These are phyloP conservation scores for Colletotrichum australisinense DNA, from an alignment of 2,329 filamentous ascomycete species.

Conservation along the genomic window DNA sequence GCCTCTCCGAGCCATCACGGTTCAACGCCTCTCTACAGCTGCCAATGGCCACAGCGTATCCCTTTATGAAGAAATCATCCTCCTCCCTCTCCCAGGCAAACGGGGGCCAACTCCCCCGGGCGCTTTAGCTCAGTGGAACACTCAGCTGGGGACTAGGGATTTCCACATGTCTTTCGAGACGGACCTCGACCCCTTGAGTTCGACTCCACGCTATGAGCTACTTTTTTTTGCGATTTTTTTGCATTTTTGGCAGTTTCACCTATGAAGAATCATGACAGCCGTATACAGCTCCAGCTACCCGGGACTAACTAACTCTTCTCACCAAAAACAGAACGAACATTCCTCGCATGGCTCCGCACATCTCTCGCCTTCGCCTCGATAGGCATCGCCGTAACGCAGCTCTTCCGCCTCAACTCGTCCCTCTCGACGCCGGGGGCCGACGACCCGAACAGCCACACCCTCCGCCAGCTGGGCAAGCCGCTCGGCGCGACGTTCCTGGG, in stretches of 20 bases:
- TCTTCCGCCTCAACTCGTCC: slow-evolving; percentile 84
- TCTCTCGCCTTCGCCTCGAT: slow-evolving; percentile 85
- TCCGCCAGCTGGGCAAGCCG: slow-evolving; percentile 77
- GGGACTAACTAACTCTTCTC: too few species aligned
- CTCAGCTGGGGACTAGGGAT: neutral
- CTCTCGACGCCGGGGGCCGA: slow-evolving; percentile 49
- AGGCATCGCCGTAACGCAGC: slow-evolving; percentile 84
- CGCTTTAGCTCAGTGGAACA: neutral
- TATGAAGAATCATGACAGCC: neutral
- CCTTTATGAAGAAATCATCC: neutral
- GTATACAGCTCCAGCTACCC: neutral
- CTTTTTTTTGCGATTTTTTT: too few species aligned
- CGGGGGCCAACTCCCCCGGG: too few species aligned
- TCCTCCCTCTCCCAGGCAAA: neutral
- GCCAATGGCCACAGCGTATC: neutral
- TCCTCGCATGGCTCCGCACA: slow-evolving; percentile 86
- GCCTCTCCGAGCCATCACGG: neutral
- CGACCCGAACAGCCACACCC: slow-evolving; percentile 52
- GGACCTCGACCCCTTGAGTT: neutral
- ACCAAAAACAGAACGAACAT: slow-evolving; percentile 75
- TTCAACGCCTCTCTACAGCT: too few species aligned
- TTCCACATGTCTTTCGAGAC: neutral
- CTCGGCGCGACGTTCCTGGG: slow-evolving; percentile 81
- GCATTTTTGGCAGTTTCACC: neutral
- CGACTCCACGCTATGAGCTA: neutral